A percentile compares a stretch with the other conserved stretches of the same genome.
Evolutionary conservation across 192 early-diverging fungal genomes (phyloP).

Genomic region (Geranomyces variabilis): DNA sequence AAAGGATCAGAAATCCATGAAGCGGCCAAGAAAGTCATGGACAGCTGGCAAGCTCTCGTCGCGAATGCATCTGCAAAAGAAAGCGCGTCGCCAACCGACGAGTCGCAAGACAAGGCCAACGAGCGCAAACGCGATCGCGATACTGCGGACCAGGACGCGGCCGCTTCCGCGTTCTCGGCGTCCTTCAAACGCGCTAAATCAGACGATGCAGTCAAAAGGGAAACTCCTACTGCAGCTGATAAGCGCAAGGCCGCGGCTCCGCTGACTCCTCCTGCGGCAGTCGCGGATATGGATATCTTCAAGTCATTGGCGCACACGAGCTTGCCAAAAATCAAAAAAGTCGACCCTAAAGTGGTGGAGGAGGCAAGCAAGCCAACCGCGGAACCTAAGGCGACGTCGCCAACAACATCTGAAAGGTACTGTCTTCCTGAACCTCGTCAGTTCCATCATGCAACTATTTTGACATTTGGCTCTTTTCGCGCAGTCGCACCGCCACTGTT

Average conservation of each 20-base stretch:
- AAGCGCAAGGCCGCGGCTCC: no score
- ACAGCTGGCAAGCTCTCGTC: slow-evolving; percentile 21
- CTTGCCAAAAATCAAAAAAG: slow-evolving; percentile 35
- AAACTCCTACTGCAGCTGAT: neutral
- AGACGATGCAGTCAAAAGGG: neutral
- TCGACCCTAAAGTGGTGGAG: neutral
- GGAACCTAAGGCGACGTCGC: no score
- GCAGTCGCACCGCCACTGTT: no score
- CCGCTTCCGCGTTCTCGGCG: no score
- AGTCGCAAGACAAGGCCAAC: neutral
- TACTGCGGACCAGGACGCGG: neutral
- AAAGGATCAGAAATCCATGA: slow-evolving; percentile 10
- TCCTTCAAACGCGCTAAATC: neutral
- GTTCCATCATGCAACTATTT: no score
- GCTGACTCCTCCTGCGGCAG: neutral
- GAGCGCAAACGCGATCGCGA: slow-evolving; percentile 26
- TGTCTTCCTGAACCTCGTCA: no score
- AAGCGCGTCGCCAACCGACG: neutral
- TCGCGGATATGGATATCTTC: slow-evolving; percentile 25
- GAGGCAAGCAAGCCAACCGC: no score
- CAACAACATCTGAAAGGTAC: no score
- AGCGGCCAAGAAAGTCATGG: slow-evolving; percentile 21
- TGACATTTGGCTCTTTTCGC: no score
- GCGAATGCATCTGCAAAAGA: slow-evolving; percentile 11
- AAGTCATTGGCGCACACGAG: slow-evolving; percentile 20